phyloP scores from a whole-genome alignment of 1,284 basidiomycete species.

The Exobasidium rhododendri region DNA sequence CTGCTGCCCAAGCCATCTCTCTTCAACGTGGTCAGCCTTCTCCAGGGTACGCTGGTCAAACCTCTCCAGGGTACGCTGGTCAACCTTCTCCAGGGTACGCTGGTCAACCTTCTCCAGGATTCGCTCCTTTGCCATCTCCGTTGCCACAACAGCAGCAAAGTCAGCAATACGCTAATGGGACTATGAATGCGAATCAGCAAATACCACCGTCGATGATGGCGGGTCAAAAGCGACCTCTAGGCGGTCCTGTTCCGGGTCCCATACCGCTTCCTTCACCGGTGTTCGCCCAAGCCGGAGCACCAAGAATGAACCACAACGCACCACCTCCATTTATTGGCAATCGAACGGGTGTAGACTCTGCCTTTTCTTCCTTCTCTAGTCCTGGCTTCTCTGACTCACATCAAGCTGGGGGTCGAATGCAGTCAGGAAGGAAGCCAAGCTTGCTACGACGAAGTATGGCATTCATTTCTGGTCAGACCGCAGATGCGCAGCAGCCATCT shows the following conservation, averaged over 20 bases:
- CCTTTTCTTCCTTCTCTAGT: background rate
- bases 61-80: background rate
- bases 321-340: background rate
- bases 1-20: background rate
- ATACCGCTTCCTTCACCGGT: conserved; percentile 3
- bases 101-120: background rate
- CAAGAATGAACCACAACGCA: background rate
- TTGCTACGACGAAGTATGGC: conserved; percentile 41
- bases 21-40: background rate
- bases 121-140: background rate
- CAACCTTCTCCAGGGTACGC: background rate
- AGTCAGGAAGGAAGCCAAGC: conserved; percentile 18
- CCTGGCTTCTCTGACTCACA: conserved; percentile 7
- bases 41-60: background rate
- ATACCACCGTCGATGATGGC: background rate
- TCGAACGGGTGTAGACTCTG: background rate
- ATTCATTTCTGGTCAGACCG: conserved; percentile 32
- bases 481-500: background rate
- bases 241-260: background rate
- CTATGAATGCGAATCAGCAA: background rate
- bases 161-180: background rate
- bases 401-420: background rate
- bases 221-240: background rate
- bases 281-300: background rate
- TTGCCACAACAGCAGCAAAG: background rate